Percentiles rank a stretch among this genome's conserved stretches.
These are phyloP conservation scores for Eremothecium coryli DNA, from an alignment of 1,139 yeast genomes.

Conservation along the genomic window DNA sequence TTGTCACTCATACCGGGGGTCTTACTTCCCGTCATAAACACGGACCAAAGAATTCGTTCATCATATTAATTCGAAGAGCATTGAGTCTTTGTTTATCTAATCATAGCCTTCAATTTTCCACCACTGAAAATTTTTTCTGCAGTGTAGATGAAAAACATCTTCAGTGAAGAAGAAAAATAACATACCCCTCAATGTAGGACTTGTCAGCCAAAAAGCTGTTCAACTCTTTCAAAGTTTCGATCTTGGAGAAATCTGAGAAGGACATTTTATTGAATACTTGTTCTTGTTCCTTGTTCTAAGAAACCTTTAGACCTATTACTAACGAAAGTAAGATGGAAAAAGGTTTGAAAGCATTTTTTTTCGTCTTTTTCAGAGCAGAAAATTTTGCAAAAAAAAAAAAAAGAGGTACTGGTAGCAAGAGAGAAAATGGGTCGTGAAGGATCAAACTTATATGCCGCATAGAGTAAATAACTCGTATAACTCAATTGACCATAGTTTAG, in stretches of 20 bases:
- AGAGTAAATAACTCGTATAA: too few species aligned
- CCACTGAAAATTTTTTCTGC: neutral
- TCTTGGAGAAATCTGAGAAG: constrained; percentile 69
- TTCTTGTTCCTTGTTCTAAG: neutral
- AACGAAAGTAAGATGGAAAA: neutral
- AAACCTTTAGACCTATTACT: neutral
- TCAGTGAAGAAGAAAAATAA: constrained; percentile 15
- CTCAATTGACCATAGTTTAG: too few species aligned
- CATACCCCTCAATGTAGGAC: constrained; percentile 93
- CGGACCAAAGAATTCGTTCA: constrained; percentile 79
- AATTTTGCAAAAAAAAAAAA: too few species aligned
- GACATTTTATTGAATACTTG: constrained; percentile 41
- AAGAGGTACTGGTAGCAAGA: too few species aligned
- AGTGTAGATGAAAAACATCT: neutral
- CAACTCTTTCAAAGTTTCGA: constrained; percentile 75
- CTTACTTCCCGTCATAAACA: constrained; percentile 92
- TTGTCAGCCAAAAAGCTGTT: constrained; percentile 84
- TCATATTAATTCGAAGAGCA: constrained; percentile 37
- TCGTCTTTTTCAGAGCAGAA: neutral
- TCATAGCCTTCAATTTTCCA: constrained; percentile 2
- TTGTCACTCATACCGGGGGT: constrained; percentile 80
- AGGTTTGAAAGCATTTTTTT: constrained; percentile 1
- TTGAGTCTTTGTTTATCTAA: neutral
- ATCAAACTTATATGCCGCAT: too few species aligned
- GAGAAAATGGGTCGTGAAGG: too few species aligned